Conservation (phyloP, 1,139 yeast genomes). For the Yamadazyma triangularis region DNA sequence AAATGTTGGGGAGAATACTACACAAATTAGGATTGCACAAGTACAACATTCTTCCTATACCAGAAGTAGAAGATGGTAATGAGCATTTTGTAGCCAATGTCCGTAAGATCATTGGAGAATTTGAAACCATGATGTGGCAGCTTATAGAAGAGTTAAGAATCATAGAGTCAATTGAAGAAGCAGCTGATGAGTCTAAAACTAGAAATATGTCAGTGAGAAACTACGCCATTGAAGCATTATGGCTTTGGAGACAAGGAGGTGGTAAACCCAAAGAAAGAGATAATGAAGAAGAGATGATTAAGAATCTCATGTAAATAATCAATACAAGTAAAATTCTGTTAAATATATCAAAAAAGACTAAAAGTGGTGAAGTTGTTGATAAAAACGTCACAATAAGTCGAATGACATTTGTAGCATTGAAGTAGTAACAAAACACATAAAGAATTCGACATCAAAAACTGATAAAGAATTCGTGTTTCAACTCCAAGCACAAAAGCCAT, state of each 20-base stretch:
- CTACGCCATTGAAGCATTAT: conserved; percentile 88
- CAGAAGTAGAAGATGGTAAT: conserved; percentile 19
- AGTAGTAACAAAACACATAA: no score
- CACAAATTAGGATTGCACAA: conserved; percentile 71
- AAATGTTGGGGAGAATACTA: conserved; percentile 80
- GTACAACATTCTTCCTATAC: conserved; percentile 47
- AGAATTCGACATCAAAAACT: no score
- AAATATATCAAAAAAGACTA: no score
- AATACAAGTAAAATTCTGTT: no score
- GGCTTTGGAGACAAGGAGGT: conserved; percentile 88
- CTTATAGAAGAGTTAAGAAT: conserved; percentile 62
- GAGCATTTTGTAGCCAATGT: conserved; percentile 35
- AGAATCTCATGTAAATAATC: conserved; percentile 10
- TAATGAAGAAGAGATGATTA: background rate
- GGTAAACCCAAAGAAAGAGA: no score
- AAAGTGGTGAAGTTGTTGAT: no score
- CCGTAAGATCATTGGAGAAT: conserved; percentile 34
- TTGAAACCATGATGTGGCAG: conserved; percentile 73
- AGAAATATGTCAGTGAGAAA: conserved; percentile 71
- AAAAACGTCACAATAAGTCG: no score
- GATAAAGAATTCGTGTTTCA: no score
- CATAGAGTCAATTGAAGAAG: conserved; percentile 67
- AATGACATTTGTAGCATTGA: no score
- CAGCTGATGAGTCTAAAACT: conserved; percentile 66
- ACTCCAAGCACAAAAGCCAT: no score